Evolutionary conservation across 495 filamentous ascomycete genomes (phyloP), one percentile per base, ranked within the genome.

Genomic region (Cenococcum geophilum): DNA sequence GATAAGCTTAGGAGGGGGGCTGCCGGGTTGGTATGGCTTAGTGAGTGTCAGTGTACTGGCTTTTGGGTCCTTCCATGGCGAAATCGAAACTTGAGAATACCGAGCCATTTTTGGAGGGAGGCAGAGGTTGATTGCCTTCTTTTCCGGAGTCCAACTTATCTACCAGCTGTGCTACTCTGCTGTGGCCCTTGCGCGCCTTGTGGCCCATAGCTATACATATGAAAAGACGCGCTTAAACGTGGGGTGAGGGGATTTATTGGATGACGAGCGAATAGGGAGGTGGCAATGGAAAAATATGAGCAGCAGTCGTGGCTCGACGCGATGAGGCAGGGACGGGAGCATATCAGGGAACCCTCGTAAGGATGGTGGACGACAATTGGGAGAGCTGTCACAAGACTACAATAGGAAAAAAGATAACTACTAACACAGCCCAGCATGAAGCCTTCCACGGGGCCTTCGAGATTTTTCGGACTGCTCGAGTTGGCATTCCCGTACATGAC

Each of bases 211-310:
- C 40, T 45, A 10, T 32, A 32, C 25, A 52, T 32, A 52, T 25
- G 25, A 25, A 52, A 52, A 23, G 49, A 25, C 49, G 49, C 18
- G 49, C 49, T 52, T 27, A 52, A 52, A 52, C 49, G 49, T 52
- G 49, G 49, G 49, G 49, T 23, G 25, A 52, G 49, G 5, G 25
- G 49, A 52, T 25, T 25, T 25, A 25, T 25, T 32, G 10, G 49
- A 10, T 18, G 49, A 52, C 18, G 18, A 25, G 49, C 49, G 49
- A 52, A 52, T 52, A 20, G 25, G 25, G 25, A 52, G 20, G 5
- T 23, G 49, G 11, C 21, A 23, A 23, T 10, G 23, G 8, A 52
- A 52, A 27, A 52, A 32, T 23, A 52, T 52, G 14, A 32, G 25
- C 14, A 16, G 21, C 49, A 16, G 21, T 52, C 49, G 49, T 52